Percentiles rank a stretch among this genome's conserved stretches.
phyloP scores from a whole-genome alignment of 2,329 filamentous ascomycete genomes.

The Paracamarosporium sp. region DNA sequence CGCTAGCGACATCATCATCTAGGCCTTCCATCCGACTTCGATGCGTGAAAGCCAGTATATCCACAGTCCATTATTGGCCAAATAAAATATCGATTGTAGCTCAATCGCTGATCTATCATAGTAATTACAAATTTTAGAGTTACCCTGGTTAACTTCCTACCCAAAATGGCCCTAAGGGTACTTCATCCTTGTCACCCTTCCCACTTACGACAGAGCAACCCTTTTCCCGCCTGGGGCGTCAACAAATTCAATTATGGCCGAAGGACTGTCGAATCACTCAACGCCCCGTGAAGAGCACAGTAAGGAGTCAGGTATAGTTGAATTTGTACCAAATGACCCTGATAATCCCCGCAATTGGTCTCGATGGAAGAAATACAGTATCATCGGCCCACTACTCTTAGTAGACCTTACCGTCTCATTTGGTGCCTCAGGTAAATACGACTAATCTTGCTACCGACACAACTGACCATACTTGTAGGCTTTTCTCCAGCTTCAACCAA shows the following conservation, averaged over 20 bases:
- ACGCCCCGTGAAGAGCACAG: not conserved
- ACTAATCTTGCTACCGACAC: not conserved
- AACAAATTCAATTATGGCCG: too few relatives aligned
- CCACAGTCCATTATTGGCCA: too few relatives aligned
- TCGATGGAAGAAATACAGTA: not conserved
- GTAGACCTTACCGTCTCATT: not conserved
- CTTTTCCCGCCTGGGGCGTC: too few relatives aligned
- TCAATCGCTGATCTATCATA: too few relatives aligned
- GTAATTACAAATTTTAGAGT: too few relatives aligned
- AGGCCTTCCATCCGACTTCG: not conserved
- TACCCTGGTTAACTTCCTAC: too few relatives aligned
- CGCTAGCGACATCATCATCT: not conserved
- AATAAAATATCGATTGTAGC: too few relatives aligned
- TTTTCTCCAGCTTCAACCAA: constrained; percentile 53
- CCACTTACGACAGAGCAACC: too few relatives aligned
- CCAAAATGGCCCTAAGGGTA: too few relatives aligned
- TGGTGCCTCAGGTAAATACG: not conserved
- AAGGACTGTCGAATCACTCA: not conserved
- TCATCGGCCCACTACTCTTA: not conserved
- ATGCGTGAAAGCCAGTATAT: too few relatives aligned
- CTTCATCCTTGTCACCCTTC: too few relatives aligned
- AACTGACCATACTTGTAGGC: constrained; percentile 24
- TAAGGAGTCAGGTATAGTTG: not conserved
- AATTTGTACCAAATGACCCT: not conserved
- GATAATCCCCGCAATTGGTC: not conserved